phyloP scores from a whole-genome alignment of 192 early-diverging fungal species.

The Diversispora epigaea region DNA sequence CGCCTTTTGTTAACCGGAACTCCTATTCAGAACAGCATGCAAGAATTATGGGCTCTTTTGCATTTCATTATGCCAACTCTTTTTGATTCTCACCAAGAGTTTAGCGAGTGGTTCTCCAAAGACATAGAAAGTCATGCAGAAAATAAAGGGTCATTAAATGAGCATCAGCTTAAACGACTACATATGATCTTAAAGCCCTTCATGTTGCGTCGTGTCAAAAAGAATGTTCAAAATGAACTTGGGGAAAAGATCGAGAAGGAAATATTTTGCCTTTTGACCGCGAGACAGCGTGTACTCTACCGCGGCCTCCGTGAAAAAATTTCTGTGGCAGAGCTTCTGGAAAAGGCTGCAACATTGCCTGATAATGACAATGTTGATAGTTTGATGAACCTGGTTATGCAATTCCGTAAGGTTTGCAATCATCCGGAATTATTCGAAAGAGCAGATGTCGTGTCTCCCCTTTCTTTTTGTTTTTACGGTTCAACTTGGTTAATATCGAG shows the following conservation, averaged over 20 bases:
- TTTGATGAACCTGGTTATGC: constrained; percentile 94
- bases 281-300: constrained; percentile 72
- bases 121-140: constrained; percentile 90
- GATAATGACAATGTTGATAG: constrained; percentile 75
- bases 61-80: constrained; percentile 96
- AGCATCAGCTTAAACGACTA: constrained; percentile 79
- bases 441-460: constrained; percentile 75
- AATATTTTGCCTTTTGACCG: constrained; percentile 75
- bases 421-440: constrained; percentile 88
- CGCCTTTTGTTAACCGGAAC: constrained; percentile 86
- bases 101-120: constrained; percentile 92
- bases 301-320: constrained; percentile 75
- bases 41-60: constrained; percentile 89
- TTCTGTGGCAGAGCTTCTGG: constrained; percentile 72
- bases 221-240: constrained; percentile 86
- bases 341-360: constrained; percentile 61
- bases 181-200: constrained; percentile 96
- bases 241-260: constrained; percentile 90
- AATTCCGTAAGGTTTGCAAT: constrained; percentile 88
- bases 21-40: constrained; percentile 93
- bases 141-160: constrained; percentile 75
- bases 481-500: constrained; percentile 60
- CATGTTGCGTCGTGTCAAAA: constrained; percentile 88
- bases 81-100: constrained; percentile 91
- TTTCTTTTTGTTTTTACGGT: constrained; percentile 59